These are phyloP conservation scores for Bryoglossum gracile DNA, from an alignment of 495 filamentous ascomycete genomes.

Conservation along the genomic window DNA sequence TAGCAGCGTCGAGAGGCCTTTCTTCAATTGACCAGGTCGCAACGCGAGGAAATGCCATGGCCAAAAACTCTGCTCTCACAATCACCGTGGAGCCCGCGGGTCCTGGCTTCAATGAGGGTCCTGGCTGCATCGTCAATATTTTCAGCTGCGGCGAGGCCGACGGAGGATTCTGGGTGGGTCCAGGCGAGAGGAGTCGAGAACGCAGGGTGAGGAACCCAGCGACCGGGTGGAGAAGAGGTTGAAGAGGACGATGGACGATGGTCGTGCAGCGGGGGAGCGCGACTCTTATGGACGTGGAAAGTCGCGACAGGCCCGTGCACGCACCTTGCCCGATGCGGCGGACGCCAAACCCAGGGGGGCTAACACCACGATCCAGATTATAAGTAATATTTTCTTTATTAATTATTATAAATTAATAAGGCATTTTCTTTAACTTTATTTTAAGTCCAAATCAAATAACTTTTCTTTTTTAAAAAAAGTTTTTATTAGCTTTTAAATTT, in stretches of 20 bases:
- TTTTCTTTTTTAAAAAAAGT: no score
- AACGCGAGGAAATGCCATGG: conserved; percentile 1
- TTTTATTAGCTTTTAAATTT: not conserved
- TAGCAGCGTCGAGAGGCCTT: conserved; percentile 1
- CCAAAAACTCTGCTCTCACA: not conserved
- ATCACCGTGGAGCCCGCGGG: conserved; percentile 2
- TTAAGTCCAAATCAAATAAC: no score
- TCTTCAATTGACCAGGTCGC: conserved; percentile 6
- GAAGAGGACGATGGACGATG: not conserved
- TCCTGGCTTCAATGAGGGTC: not conserved
- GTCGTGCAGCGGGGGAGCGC: conserved; percentile 8
- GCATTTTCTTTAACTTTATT: not conserved
- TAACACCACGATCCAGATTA: conserved; percentile 8
- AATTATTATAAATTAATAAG: not conserved
- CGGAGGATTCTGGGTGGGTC: not conserved
- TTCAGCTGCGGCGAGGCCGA: conserved; percentile 6
- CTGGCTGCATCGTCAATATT: not conserved
- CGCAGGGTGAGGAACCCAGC: not conserved
- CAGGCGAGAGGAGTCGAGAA: not conserved
- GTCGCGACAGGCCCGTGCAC: conserved; percentile 13
- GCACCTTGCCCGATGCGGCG: conserved; percentile 5
- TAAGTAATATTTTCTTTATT: no score
- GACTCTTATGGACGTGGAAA: conserved; percentile 12
- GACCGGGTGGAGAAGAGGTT: not conserved
- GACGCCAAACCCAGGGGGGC: conserved; percentile 15